phyloP scores from a whole-genome alignment of 2,329 filamentous ascomycete genomes.

The Dothiorella sarmentorum region DNA sequence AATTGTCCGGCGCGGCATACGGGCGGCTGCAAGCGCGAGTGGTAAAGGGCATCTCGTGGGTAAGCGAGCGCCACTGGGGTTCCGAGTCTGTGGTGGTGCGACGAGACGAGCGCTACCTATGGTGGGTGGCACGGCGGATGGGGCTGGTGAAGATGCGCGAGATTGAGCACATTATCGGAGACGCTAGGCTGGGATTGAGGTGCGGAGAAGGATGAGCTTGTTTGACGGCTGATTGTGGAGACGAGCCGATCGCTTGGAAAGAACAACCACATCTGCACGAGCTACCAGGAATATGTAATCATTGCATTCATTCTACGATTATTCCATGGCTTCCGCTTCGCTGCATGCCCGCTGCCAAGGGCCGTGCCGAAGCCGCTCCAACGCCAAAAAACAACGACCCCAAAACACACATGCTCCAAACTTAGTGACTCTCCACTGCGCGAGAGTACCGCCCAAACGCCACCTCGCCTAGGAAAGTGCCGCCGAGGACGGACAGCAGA shows the following conservation, averaged over 20 bases:
- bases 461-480: constrained; percentile 82
- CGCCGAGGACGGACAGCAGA: constrained; percentile 73
- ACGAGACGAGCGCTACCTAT: neutral
- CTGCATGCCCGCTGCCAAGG: no score
- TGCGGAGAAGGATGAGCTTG: constrained; percentile 7
- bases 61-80: neutral
- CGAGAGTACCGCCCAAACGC: constrained; percentile 67
- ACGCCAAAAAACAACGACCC: neutral
- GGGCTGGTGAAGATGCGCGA: constrained; percentile 17
- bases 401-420: neutral
- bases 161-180: constrained; percentile 19
- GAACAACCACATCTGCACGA: neutral
- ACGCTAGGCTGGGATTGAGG: neutral
- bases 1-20: neutral
- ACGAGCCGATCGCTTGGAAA: neutral
- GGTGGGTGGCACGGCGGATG: neutral
- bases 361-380: neutral
- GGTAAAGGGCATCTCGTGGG: neutral
- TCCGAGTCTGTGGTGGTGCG: neutral
- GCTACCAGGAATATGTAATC: no score
- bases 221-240: constrained; percentile 6
- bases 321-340: no score
- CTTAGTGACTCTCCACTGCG: neutral
- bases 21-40: neutral
- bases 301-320: no score